Evolutionary conservation across 768 basidiomycete species (phyloP), one percentile per base, ranked within the genome.

Genomic region (Filobasidium floriforme): DNA sequence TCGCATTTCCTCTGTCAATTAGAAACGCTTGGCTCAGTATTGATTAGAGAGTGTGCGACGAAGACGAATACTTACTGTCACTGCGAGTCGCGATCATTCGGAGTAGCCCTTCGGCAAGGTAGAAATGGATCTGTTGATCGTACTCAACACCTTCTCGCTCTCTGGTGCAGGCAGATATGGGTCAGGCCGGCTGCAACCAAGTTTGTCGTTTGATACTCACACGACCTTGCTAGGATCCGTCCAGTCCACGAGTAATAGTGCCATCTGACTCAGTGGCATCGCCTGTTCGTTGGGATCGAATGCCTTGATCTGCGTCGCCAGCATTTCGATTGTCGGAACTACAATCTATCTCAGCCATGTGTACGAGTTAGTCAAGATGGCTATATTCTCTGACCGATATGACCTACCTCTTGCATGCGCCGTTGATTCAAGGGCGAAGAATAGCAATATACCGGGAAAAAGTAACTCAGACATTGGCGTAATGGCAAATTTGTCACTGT

Each of bases 361-460:
- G 9, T 3, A 5, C 15, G 24, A 61, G 29, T 43, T 11, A 15
- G 60, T 41, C 19, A 11, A 4, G 5, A 61, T 14, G 24, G 26
- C 55, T 28, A 14, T 5, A 22, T 3, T 15, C 15, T 14, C 15
- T 49, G 15, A 15, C 18, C 22, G 46, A 49, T 18, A 49, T 49
- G 46, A 61, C 84, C 70, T 81, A 86, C 82, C 82, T 84, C 75
- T 71, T 83, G 83, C 82, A 96, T 86, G n/a, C 83, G 78, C 19
- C 83, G 77, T 77, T 96, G 92, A 72, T 93, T 89, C 24, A 71
- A 71, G 6, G 83, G 76, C 0, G 87, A 87, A n/a, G 90, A 89
- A 77, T 87, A 90, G 76, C 89, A 89, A 73, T 88, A 96, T 0
- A 87, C 85, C 1, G 86, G 88, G 79, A 93, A 86, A 82, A 94